Conservation (phyloP, 306 rosid genomes). For the Casuarina glauca region DNA sequence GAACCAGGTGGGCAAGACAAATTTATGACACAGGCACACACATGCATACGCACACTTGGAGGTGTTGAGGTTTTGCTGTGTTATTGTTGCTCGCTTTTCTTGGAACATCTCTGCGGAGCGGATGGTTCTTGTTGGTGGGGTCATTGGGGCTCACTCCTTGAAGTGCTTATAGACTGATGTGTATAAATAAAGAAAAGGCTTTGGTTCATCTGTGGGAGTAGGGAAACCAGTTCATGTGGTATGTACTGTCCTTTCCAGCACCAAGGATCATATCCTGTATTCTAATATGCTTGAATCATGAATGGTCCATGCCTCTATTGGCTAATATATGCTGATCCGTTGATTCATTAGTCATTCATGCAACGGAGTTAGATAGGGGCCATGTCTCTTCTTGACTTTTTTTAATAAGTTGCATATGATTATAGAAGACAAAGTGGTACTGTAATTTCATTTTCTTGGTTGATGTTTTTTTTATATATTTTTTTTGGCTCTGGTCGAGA, state of each 20-base stretch:
- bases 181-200: background rate
- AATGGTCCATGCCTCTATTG: background rate
- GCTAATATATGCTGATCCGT: background rate
- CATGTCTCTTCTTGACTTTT: background rate
- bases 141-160: background rate
- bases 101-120: background rate
- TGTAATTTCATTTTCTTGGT: no score
- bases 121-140: background rate
- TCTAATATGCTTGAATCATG: background rate
- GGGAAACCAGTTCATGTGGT: background rate
- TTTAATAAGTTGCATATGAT: background rate
- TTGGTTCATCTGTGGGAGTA: background rate
- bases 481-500: background rate
- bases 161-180: background rate
- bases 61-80: background rate
- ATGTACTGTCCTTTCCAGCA: background rate
- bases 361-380: background rate
- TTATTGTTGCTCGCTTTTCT: background rate
- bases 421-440: background rate
- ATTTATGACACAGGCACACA: background rate
- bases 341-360: background rate
- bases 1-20: background rate
- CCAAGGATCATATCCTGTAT: no score
- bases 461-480: background rate
- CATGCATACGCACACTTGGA: background rate